Base-by-base conservation (phyloP, 805 yeast genomes). In the Komagataella phaffii region DNA sequence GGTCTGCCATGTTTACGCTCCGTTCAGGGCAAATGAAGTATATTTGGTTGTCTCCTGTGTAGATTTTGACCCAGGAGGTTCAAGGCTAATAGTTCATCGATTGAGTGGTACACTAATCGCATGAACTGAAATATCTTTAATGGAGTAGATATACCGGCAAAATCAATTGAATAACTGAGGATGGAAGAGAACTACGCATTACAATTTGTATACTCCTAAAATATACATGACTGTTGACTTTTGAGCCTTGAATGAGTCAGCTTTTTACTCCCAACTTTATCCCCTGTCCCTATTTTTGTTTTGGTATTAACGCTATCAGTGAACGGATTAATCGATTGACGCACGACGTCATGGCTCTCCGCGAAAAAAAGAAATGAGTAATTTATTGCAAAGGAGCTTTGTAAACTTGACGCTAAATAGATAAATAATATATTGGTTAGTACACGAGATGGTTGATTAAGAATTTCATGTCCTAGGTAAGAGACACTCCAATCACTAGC, bases 81-180 rank as follows among this genome's bases (percentile, higher is more conserved):
- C 14, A 14, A 14, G 40, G 40, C 40, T 8, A 30, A 30, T 30
- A 2, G 14, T 30, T 14, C 4, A 2, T 14, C 12, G 5, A 30
- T 10, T 30, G 40, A 3, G 40, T 30, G 3, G 14, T 5, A 14
- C 40, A 30, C 40, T 30, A 30, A 6, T 1, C 0, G 4, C 4
- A 30, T 30, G 10, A 21, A 21, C 6, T 1, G 6, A 21, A 21
- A 5, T 21, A 1, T 21, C 52, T 49, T 46, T 44, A 14, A 46
- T 52, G 40, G 21, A 51, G 50, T 45, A 53, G 7, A 50, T 47
- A 17, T 44, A 6, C 21, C 45, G 5, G 54, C 45, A 5, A 36
- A 46, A n/a, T 18, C 21, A n/a, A 24, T 24, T 10, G 43, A 44
- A 7, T 43, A 17, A 23, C 30, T 14, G 12, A 36, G 48, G 23